Conservation (phyloP, 192 early-diverging fungal genomes). For the Backusella tuberculispora region DNA sequence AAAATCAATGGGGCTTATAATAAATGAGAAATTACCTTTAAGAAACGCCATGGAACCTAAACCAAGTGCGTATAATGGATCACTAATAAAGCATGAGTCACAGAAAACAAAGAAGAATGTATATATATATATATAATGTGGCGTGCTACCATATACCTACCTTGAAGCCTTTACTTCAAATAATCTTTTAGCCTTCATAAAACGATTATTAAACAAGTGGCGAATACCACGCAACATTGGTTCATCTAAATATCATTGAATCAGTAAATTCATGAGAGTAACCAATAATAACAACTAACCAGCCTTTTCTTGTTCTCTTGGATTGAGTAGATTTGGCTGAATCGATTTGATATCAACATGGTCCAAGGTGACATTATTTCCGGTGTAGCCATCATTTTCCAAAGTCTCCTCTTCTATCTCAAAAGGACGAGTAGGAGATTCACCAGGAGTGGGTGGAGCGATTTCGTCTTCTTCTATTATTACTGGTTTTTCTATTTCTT, state of each 20-base stretch:
- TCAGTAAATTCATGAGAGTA: not conserved
- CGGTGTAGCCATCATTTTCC: conserved; percentile 27
- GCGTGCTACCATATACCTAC: conserved; percentile 17
- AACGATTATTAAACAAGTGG: conserved; percentile 59
- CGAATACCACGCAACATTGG: conserved; percentile 34
- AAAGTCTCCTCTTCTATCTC: not conserved
- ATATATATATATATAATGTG: not conserved
- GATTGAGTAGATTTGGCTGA: conserved; percentile 14
- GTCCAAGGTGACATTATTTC: conserved; percentile 21
- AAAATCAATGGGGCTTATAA: conserved; percentile 6
- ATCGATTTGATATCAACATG: conserved; percentile 27
- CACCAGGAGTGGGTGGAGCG: conserved; percentile 36
- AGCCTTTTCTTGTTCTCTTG: conserved; percentile 29
- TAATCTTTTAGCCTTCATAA: conserved; percentile 51
- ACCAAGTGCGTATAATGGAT: conserved; percentile 58
- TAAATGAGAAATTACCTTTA: conserved; percentile 22
- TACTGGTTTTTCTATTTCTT: not conserved
- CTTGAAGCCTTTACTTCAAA: conserved; percentile 49
- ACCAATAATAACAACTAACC: conserved; percentile 16
- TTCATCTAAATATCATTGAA: conserved; percentile 25
- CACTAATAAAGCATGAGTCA: conserved; percentile 24
- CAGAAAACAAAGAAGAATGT: not conserved
- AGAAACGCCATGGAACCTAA: conserved; percentile 33
- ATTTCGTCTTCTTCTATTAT: not conserved
- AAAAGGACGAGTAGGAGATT: not conserved